Evolutionary conservation across 2,329 filamentous ascomycete species (phyloP).

Genomic region (Simplicillium aogashimaense): DNA sequence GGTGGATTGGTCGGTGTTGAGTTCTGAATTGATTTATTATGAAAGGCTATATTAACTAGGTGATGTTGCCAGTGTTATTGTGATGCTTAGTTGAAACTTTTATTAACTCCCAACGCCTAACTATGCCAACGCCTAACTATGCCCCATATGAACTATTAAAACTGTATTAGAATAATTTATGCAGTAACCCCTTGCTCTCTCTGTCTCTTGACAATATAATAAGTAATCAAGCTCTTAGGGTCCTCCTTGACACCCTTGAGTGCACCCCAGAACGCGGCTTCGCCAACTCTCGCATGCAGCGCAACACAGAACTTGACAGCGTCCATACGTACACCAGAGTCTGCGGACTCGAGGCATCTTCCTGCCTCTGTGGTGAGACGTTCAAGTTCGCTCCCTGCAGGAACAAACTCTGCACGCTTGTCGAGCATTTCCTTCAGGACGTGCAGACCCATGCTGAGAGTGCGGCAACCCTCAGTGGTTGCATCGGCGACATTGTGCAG

Average conservation of each 20-base stretch:
- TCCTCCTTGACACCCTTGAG: constrained; percentile 58
- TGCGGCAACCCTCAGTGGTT: constrained; percentile 35
- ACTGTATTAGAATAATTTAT: too few species aligned
- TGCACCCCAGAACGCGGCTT: constrained; percentile 56
- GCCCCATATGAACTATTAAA: too few species aligned
- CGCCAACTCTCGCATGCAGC: constrained; percentile 53
- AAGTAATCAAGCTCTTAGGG: constrained; percentile 67
- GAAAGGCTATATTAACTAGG: too few species aligned
- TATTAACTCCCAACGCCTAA: too few species aligned
- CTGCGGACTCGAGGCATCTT: constrained; percentile 49
- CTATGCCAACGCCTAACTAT: too few species aligned
- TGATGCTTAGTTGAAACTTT: too few species aligned
- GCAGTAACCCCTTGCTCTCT: constrained; percentile 28
- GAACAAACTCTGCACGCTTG: constrained; percentile 34
- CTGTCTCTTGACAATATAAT: constrained; percentile 68
- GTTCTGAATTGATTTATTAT: too few species aligned
- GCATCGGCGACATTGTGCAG: constrained; percentile 32
- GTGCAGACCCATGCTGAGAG: constrained; percentile 53
- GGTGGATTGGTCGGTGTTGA: too few species aligned
- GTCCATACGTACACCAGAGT: constrained; percentile 59
- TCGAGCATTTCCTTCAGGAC: constrained; percentile 52
- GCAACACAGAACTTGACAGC: constrained; percentile 73
- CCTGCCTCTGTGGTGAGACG: constrained; percentile 40
- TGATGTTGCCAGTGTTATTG: too few species aligned
- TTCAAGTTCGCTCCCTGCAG: constrained; percentile 39